Conservation (phyloP, 352 stramenopile species). For the Globisporangium rhizosaccharum region DNA sequence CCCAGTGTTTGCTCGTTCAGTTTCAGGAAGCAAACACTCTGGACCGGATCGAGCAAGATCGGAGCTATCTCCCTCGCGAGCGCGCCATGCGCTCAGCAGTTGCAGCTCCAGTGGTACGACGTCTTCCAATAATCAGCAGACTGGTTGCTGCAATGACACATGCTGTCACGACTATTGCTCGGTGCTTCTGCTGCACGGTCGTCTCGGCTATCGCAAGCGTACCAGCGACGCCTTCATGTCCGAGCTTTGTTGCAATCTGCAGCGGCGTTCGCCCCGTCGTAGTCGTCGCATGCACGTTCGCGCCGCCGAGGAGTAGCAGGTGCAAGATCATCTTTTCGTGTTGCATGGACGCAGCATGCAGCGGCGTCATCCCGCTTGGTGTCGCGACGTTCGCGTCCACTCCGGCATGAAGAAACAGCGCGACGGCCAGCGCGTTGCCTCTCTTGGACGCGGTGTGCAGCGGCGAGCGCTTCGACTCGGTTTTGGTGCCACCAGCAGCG, state of each 20-base stretch:
- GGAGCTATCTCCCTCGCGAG: too few species aligned
- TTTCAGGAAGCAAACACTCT: too few species aligned
- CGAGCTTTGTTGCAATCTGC: constrained; percentile 3
- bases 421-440: not conserved
- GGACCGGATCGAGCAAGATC: too few species aligned
- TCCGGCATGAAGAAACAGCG: not conserved
- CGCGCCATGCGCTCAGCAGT: too few species aligned
- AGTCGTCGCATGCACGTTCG: not conserved
- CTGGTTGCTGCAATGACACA: not conserved
- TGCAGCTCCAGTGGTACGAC: too few species aligned
- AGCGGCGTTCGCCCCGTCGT: not conserved
- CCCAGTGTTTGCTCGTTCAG: too few species aligned
- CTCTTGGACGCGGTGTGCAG: not conserved
- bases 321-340: not conserved
- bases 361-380: not conserved
- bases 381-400: not conserved
- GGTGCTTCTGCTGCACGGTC: not conserved
- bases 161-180: not conserved
- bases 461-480: too few species aligned
- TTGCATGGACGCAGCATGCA: not conserved
- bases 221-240: not conserved
- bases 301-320: not conserved
- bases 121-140: too few species aligned
- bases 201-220: not conserved
- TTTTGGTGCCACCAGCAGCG: too few species aligned